phyloP scores from a whole-genome alignment of 768 basidiomycete genomes.

The Xerocomellus dryophilus region DNA sequence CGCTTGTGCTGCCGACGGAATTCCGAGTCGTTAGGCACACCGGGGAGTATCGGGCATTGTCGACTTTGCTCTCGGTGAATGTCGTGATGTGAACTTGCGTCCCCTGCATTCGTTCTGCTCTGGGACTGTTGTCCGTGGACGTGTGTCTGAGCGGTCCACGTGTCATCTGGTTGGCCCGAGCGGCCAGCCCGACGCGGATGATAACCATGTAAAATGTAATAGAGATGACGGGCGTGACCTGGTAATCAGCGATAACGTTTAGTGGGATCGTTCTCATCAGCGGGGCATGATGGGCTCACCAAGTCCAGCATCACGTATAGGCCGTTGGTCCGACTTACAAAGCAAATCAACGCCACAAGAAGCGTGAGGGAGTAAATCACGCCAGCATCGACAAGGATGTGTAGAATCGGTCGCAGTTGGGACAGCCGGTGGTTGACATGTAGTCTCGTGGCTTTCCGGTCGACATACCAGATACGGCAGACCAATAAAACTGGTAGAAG shows the following conservation, averaged over 20 bases:
- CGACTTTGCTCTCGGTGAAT: too few species aligned
- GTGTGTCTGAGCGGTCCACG: too few species aligned
- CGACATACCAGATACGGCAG: conserved; percentile 27
- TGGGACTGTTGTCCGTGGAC: too few species aligned
- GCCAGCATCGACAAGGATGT: not conserved
- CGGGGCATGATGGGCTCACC: not conserved
- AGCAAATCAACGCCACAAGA: not conserved
- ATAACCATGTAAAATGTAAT: not conserved
- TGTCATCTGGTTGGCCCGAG: too few species aligned
- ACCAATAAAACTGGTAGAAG: not conserved
- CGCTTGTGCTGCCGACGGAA: too few species aligned
- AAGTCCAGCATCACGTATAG: not conserved
- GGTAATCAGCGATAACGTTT: not conserved
- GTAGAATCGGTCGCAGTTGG: not conserved
- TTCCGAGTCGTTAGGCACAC: too few species aligned
- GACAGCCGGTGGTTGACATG: not conserved
- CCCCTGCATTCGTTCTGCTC: too few species aligned
- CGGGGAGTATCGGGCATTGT: too few species aligned
- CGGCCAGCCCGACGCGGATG: not conserved
- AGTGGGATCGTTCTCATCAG: not conserved
- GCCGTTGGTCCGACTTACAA: not conserved
- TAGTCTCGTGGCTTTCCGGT: conserved; percentile 20
- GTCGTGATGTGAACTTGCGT: too few species aligned
- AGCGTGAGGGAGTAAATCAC: not conserved
- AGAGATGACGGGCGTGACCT: not conserved